These are phyloP conservation scores for Termitomyces sp. DNA, from an alignment of 768 basidiomycete species.

Conservation along the genomic window DNA sequence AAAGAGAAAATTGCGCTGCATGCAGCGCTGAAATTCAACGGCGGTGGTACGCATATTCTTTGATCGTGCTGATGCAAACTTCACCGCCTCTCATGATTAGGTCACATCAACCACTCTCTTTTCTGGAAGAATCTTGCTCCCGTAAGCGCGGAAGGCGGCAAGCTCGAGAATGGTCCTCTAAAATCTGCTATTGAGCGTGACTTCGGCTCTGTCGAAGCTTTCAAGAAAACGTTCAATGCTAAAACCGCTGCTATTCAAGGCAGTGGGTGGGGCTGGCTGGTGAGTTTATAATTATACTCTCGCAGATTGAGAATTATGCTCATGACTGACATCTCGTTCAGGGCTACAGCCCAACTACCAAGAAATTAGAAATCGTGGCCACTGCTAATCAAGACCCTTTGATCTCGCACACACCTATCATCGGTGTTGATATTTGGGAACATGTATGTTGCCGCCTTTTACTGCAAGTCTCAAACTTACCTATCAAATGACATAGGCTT, in stretches of 20 bases:
- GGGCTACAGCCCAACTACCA: slow-evolving; percentile 63
- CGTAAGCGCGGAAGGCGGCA: slow-evolving; percentile 51
- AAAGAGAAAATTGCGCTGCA: slow-evolving; percentile 83
- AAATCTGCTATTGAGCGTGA: slow-evolving; percentile 72
- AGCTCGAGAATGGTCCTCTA: slow-evolving; percentile 59
- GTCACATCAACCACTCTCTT: slow-evolving; percentile 91
- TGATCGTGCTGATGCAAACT: no score
- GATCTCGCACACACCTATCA: slow-evolving; percentile 73
- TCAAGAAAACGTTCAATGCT: slow-evolving; percentile 85
- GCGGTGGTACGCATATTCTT: slow-evolving; percentile 60
- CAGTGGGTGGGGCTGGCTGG: slow-evolving; percentile 98
- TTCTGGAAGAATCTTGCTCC: slow-evolving; percentile 99
- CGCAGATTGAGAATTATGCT: not conserved
- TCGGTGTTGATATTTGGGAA: slow-evolving; percentile 98
- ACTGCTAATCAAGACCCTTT: slow-evolving; percentile 97
- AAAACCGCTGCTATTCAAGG: slow-evolving; percentile 92
- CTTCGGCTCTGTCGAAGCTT: slow-evolving; percentile 82
- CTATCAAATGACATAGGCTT: slow-evolving; percentile 39
- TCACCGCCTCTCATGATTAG: slow-evolving; percentile 25
- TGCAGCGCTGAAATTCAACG: slow-evolving; percentile 93
- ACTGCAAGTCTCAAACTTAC: not conserved
- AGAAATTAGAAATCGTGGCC: slow-evolving; percentile 85
- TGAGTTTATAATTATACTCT: slow-evolving; percentile 25
- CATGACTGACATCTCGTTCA: slow-evolving; percentile 19
- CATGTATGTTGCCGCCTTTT: slow-evolving; percentile 49